A percentile compares a stretch with the other conserved stretches of the same genome.
Evolutionary conservation across 2,329 filamentous ascomycete genomes (phyloP).

Genomic region (Xylaria sp.): DNA sequence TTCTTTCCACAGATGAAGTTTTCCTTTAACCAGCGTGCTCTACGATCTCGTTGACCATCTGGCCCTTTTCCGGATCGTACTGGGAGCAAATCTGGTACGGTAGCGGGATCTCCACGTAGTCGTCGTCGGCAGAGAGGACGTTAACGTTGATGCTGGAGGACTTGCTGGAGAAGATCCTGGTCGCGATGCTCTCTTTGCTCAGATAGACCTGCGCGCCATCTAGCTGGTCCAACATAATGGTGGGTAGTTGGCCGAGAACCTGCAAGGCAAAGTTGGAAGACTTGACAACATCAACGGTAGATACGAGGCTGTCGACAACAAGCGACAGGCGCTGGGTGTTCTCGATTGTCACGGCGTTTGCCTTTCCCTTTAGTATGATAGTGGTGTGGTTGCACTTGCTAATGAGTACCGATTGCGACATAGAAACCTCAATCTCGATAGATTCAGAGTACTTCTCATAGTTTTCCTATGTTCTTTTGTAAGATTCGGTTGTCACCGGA

Average conservation of each 20-base stretch:
- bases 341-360: conserved; percentile 95
- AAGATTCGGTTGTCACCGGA: conserved; percentile 5
- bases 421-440: conserved; percentile 79
- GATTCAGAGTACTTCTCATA: conserved; percentile 77
- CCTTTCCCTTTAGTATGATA: conserved; percentile 88
- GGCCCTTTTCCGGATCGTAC: conserved; percentile 71
- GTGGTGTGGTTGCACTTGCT: conserved; percentile 90
- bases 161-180: conserved; percentile 58
- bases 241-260: conserved; percentile 84
- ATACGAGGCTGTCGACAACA: conserved; percentile 87
- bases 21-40: conserved; percentile 77
- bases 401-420: conserved; percentile 90
- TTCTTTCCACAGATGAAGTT: not conserved
- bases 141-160: conserved; percentile 82
- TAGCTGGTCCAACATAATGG: conserved; percentile 89
- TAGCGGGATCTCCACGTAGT: conserved; percentile 85
- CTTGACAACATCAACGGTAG: conserved; percentile 93
- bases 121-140: conserved; percentile 71
- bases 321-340: conserved; percentile 85
- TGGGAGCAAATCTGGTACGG: conserved; percentile 89
- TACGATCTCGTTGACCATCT: conserved; percentile 90
- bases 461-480: conserved; percentile 69
- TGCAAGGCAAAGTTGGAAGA: conserved; percentile 94
- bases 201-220: conserved; percentile 90
- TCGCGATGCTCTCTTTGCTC: conserved; percentile 84